phyloP scores from a whole-genome alignment of 441 rosid genomes.

The Populus hybrid region DNA sequence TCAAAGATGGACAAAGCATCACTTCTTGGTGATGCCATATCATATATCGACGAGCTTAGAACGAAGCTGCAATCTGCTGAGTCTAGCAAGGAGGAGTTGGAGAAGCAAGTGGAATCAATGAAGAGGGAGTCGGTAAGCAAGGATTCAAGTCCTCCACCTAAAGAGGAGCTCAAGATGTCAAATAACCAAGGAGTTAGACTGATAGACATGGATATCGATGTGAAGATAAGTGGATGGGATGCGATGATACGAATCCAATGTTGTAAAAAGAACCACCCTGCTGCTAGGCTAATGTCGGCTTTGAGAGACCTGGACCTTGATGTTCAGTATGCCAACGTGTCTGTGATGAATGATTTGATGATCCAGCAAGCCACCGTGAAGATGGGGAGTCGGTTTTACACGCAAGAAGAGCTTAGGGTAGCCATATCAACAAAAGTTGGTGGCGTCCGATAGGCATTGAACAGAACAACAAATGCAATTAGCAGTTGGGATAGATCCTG shows the following conservation, averaged over 20 bases:
- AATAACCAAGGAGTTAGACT: slow-evolving; percentile 32
- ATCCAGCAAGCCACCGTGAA: slow-evolving; percentile 96
- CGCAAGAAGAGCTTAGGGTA: slow-evolving; percentile 77
- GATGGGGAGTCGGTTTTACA: slow-evolving; percentile 82
- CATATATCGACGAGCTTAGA: slow-evolving; percentile 83
- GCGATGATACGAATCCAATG: slow-evolving; percentile 90
- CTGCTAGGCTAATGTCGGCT: slow-evolving; percentile 86
- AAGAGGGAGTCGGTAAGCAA: slow-evolving; percentile 43
- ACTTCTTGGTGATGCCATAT: slow-evolving; percentile 84
- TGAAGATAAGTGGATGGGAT: slow-evolving; percentile 88
- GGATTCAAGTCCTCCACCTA: slow-evolving; percentile 34
- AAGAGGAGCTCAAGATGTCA: slow-evolving; percentile 43
- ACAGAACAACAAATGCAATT: background rate
- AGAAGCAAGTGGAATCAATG: slow-evolving; percentile 59
- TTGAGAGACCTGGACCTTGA: slow-evolving; percentile 86
- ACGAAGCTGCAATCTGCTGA: slow-evolving; percentile 62
- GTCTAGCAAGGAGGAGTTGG: slow-evolving; percentile 59
- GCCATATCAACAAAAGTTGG: slow-evolving; percentile 70
- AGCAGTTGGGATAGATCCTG: slow-evolving; percentile 17
- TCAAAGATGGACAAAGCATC: slow-evolving; percentile 99
- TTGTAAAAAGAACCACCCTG: slow-evolving; percentile 85
- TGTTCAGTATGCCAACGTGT: slow-evolving; percentile 87
- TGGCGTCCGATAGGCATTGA: slow-evolving; percentile 26
- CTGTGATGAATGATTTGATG: slow-evolving; percentile 94
- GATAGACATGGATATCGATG: slow-evolving; percentile 80